A percentile compares a stretch with the other conserved stretches of the same genome.
These are phyloP conservation scores for Albizia julibrissin DNA, from an alignment of 306 rosid genomes.

Conservation along the genomic window DNA sequence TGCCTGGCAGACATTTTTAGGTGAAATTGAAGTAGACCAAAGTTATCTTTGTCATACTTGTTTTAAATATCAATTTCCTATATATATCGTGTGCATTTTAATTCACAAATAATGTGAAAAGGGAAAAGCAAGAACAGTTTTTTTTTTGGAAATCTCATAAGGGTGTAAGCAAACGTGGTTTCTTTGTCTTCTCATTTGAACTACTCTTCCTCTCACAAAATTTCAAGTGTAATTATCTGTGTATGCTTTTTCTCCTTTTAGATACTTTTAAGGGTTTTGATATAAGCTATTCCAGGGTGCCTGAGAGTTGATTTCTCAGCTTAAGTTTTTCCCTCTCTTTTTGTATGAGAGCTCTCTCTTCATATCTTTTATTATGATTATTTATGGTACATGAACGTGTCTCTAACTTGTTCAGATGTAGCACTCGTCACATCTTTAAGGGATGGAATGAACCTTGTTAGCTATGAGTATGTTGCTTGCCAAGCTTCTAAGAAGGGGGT, in stretches of 20 bases:
- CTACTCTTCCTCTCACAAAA: slow-evolving; percentile 12
- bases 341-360: slow-evolving; percentile 10
- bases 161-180: neutral
- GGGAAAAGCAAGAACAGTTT: neutral
- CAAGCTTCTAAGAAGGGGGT: slow-evolving; percentile 96
- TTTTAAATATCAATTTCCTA: neutral
- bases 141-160: neutral
- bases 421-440: slow-evolving; percentile 95
- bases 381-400: slow-evolving; percentile 5
- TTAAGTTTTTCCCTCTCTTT: slow-evolving; percentile 1
- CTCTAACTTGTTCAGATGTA: slow-evolving; percentile 60
- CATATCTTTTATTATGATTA: neutral
- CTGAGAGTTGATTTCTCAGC: slow-evolving; percentile 8
- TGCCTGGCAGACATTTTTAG: neutral
- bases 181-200: slow-evolving; percentile 10
- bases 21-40: neutral
- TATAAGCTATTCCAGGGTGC: neutral
- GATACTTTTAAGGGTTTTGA: slow-evolving; percentile 5
- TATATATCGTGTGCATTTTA: neutral
- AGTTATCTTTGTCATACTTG: neutral
- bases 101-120: neutral
- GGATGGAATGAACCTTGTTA: slow-evolving; percentile 99
- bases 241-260: neutral
- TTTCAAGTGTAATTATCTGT: neutral
- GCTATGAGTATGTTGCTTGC: slow-evolving; percentile 95